phyloP scores from a whole-genome alignment of 768 basidiomycete species.

The Royoungia palumana region DNA sequence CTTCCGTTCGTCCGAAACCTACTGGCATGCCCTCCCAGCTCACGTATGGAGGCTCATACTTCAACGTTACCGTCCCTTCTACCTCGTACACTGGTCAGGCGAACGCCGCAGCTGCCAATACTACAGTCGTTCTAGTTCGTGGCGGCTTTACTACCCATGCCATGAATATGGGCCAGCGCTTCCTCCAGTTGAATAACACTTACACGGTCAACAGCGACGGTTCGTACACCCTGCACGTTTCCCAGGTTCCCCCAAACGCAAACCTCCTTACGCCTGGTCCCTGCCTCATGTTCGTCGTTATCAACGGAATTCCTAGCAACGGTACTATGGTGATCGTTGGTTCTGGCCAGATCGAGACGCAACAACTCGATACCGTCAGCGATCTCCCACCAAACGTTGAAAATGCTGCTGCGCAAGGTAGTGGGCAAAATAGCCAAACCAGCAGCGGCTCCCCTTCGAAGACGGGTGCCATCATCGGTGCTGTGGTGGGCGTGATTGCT shows the following conservation, averaged over 20 bases:
- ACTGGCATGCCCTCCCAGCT: slow-evolving; percentile 70
- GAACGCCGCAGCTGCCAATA: slow-evolving; percentile 70
- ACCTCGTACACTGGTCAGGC: slow-evolving; percentile 61
- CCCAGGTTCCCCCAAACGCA: slow-evolving; percentile 81
- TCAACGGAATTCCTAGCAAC: slow-evolving; percentile 82
- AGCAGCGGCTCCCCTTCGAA: slow-evolving; percentile 22
- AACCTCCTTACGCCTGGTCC: slow-evolving; percentile 91
- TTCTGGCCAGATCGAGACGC: slow-evolving; percentile 68
- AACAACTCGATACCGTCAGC: slow-evolving; percentile 41
- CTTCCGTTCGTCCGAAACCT: slow-evolving; percentile 64
- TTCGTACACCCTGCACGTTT: slow-evolving; percentile 73
- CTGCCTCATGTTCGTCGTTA: slow-evolving; percentile 74
- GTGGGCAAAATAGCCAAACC: slow-evolving; percentile 11
- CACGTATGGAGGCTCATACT: slow-evolving; percentile 78
- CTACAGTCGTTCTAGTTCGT: slow-evolving; percentile 77
- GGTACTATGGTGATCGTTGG: slow-evolving; percentile 78
- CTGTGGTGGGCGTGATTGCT: slow-evolving; percentile 30
- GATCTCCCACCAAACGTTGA: slow-evolving; percentile 38
- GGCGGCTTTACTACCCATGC: slow-evolving; percentile 83
- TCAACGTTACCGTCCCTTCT: slow-evolving; percentile 71
- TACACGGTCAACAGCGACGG: slow-evolving; percentile 79
- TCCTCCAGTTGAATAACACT: slow-evolving; percentile 78
- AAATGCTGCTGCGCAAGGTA: slow-evolving; percentile 39
- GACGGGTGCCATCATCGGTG: slow-evolving; percentile 27
- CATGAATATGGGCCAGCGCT: slow-evolving; percentile 90